These are phyloP conservation scores for Apiospora hydei DNA, from an alignment of 2,329 filamentous ascomycete species.

Conservation along the genomic window DNA sequence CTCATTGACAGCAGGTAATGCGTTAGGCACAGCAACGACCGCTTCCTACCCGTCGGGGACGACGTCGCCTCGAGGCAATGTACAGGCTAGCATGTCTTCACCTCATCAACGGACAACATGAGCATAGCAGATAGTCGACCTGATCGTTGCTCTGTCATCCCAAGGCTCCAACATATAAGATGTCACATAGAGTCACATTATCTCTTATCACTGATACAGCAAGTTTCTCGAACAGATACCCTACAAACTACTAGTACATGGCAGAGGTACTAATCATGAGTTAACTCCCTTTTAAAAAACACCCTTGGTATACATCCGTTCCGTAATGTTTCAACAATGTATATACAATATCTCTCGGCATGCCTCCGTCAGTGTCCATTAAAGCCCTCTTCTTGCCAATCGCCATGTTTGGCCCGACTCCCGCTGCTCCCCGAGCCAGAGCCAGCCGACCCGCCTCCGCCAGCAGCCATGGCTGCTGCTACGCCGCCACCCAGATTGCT, in stretches of 20 bases:
- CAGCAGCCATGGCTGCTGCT: conserved; percentile 54
- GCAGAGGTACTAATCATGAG: not conserved
- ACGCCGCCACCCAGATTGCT: conserved; percentile 60
- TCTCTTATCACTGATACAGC: not conserved
- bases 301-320: conserved; percentile 11
- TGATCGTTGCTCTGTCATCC: not conserved
- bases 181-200: not conserved
- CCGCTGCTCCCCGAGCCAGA: conserved; percentile 42
- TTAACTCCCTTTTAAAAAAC: not conserved
- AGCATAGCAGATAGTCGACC: not conserved
- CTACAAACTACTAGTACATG: not conserved
- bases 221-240: not conserved
- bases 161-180: not conserved
- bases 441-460: conserved; percentile 43
- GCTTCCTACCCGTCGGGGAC: not conserved
- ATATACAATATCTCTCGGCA: not conserved
- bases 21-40: too few species aligned
- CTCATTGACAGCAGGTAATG: not conserved
- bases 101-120: not conserved
- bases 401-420: conserved; percentile 50
- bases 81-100: not conserved
- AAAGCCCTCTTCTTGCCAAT: conserved; percentile 72
- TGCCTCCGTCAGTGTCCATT: conserved; percentile 14
- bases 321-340: not conserved
- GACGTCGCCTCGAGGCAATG: too few species aligned